Percentiles rank a stretch among this genome's conserved stretches.
These are phyloP conservation scores for Lagenidium giganteum DNA, from an alignment of 352 stramenopile species.

Conservation along the genomic window DNA sequence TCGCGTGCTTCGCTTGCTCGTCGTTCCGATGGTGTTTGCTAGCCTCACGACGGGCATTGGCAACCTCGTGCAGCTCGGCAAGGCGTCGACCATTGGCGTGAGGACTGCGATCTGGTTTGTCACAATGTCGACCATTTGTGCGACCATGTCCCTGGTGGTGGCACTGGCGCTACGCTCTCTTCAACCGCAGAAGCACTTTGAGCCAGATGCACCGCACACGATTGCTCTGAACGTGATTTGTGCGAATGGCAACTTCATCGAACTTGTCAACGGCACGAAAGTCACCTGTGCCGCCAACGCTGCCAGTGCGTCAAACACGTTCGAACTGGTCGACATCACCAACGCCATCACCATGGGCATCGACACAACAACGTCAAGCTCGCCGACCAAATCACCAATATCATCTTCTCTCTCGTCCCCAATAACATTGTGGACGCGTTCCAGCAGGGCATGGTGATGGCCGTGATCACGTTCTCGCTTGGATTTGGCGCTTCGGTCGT, in stretches of 20 bases:
- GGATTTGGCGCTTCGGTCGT: conserved; percentile 33
- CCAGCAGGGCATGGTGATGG: conserved; percentile 27
- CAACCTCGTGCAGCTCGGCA: conserved; percentile 41
- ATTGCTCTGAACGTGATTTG: conserved; percentile 22
- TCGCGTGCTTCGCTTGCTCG: conserved; percentile 7
- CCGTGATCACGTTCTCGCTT: conserved; percentile 40
- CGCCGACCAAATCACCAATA: conserved; percentile 29
- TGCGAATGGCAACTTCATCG: conserved; percentile 25
- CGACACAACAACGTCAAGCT: conserved; percentile 18
- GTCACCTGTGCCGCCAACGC: conserved; percentile 13
- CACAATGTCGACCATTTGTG: conserved; percentile 16
- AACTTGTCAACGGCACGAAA: conserved; percentile 20
- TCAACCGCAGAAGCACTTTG: conserved; percentile 6
- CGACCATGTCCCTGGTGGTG: conserved; percentile 20
- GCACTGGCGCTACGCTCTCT: conserved; percentile 27
- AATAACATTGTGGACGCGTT: conserved; percentile 43
- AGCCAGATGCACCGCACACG: conserved; percentile 1
- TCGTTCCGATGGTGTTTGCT: conserved; percentile 42
- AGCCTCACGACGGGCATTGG: conserved; percentile 38
- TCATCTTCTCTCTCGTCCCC: conserved; percentile 33
- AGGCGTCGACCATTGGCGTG: conserved; percentile 36
- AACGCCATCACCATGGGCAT: conserved; percentile 16
- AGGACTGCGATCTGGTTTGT: conserved; percentile 32
- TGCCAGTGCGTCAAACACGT: conserved; percentile 13
- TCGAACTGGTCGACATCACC: conserved; percentile 26